Base-by-base conservation (phyloP, 1,284 basidiomycete species). In the Pseudozyma tsukubaensis region DNA sequence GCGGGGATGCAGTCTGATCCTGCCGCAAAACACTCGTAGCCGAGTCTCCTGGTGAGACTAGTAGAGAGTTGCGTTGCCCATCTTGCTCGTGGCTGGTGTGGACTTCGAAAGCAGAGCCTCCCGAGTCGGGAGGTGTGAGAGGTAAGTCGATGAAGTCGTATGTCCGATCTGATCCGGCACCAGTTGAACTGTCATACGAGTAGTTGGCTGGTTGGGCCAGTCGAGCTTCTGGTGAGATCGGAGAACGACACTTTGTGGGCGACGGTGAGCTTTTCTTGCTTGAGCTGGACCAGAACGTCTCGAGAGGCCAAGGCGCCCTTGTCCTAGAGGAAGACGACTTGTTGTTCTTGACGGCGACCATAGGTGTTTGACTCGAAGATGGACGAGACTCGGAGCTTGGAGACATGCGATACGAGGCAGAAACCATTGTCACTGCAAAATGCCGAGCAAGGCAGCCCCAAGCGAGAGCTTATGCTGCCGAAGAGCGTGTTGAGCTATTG, bases 41-140 rank as follows among this genome's bases (percentile, higher is more conserved):
- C 1, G 58, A 40, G 10, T 40, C 35, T 44, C 50, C 42, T 24
- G 55, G 19, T 4, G 59, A 34, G 42, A 59, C 36, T 10, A 57
- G 11, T 13, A 49, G 9, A 10, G 45, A 13, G 8, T 12, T 14
- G 21, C 13, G 9, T 24, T 32, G 37, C 18, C 18, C 47, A 19
- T 19, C 43, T 44, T 14, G 12, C 43, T 53, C 34, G 14, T 18
- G 14, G 9, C 47, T 18, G 9, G 61, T 36, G 13, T 50, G 50
- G 34, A 73, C 45, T 18, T 64, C 50, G 40, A 73, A 73, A 12
- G 53, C 50, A 8, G 61, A 60, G n/a, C 48, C 58, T 7, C 54
- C 61, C 5, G 65, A 64, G 35, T 73, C 71, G 6, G 71, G 71
- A 34, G 71, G 71, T 3, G 71, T 73, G 29, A 73, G 35, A 29